phyloP scores from a whole-genome alignment of 306 rosid genomes.

The Vigna trinervia region DNA sequence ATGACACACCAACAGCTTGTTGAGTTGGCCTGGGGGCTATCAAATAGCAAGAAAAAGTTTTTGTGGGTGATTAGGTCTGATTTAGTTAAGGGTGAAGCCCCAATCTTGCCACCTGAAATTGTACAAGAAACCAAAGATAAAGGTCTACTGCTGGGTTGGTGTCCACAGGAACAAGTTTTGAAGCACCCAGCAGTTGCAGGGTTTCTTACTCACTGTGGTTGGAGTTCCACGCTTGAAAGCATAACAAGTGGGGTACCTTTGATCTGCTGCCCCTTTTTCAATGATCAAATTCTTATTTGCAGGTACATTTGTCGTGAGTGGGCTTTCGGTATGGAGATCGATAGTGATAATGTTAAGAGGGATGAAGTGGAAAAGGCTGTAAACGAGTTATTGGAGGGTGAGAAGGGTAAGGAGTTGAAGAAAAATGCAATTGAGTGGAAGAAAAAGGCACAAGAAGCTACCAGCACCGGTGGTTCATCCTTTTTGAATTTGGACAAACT shows the following conservation, averaged over 20 bases:
- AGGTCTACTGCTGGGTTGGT: conserved; percentile 54
- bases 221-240: conserved; percentile 60
- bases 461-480: conserved; percentile 43
- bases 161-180: conserved; percentile 61
- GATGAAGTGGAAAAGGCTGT: conserved; percentile 55
- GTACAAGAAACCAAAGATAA: conserved; percentile 44
- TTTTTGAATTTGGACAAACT: conserved; percentile 48
- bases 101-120: conserved; percentile 45
- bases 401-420: conserved; percentile 54
- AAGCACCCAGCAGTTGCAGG: conserved; percentile 56
- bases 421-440: conserved; percentile 48
- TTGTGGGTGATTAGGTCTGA: conserved; percentile 65
- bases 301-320: conserved; percentile 51
- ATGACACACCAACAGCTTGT: conserved; percentile 50
- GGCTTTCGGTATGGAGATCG: conserved; percentile 54
- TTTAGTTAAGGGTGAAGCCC: conserved; percentile 43
- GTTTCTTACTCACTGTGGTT: conserved; percentile 56
- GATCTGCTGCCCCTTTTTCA: conserved; percentile 54
- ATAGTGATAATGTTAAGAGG: conserved; percentile 53
- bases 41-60: conserved; percentile 48
- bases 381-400: conserved; percentile 54
- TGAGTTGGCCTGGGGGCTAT: conserved; percentile 63
- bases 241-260: conserved; percentile 52
- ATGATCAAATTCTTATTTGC: conserved; percentile 49
- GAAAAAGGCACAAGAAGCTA: conserved; percentile 47